These are phyloP conservation scores for Fusarium lateritium DNA, from an alignment of 2,329 filamentous ascomycete species.

Conservation along the genomic window DNA sequence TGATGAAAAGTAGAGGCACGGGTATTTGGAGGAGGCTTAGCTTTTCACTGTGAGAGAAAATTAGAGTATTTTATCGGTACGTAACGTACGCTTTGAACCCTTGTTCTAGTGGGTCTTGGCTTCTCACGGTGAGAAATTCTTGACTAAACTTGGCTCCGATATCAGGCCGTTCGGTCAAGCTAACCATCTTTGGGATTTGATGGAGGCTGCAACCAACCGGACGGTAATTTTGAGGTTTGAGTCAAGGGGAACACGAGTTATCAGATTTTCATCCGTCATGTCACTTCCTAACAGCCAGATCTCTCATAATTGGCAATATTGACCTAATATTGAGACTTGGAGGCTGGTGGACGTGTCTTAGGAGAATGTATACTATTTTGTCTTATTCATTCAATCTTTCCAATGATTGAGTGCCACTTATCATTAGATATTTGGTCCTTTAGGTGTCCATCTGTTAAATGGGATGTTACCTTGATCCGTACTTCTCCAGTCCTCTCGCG, in stretches of 20 bases:
- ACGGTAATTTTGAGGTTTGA: conserved; percentile 1
- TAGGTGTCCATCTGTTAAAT: not conserved
- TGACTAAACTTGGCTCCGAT: conserved; percentile 9
- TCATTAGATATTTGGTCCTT: no score
- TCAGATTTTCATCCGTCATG: not conserved
- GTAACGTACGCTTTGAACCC: not conserved
- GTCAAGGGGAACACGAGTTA: not conserved
- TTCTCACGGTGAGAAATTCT: conserved; percentile 43
- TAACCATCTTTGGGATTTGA: not conserved
- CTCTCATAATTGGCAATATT: no score
- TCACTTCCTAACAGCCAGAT: not conserved
- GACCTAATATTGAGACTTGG: not conserved
- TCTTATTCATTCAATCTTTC: no score
- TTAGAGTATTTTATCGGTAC: not conserved
- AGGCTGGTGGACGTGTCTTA: not conserved
- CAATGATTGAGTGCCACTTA: no score
- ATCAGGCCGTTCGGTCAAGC: conserved; percentile 8
- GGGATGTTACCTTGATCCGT: not conserved
- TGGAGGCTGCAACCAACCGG: not conserved
- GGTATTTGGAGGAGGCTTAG: not conserved
- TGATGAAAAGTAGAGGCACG: not conserved
- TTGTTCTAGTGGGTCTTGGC: conserved; percentile 12
- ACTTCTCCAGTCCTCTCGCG: not conserved
- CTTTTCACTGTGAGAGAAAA: conserved; percentile 37
- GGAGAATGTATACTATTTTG: not conserved